Evolutionary conservation across 192 early-diverging fungal genomes (phyloP).

Genomic region (Podila verticillata): DNA sequence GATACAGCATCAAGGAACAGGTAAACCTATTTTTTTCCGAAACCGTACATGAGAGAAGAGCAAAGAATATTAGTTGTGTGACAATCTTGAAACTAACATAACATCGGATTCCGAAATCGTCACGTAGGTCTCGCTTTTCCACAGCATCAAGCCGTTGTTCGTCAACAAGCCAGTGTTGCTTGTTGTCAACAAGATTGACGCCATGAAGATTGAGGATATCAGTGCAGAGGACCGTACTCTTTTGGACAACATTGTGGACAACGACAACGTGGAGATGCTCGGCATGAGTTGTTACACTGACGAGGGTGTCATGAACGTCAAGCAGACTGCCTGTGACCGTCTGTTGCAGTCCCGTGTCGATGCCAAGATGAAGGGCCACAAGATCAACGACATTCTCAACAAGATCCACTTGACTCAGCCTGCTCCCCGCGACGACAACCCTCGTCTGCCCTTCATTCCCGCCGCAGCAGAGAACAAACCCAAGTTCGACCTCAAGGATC

Average conservation of each 20-base stretch:
- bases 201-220: slow-evolving; percentile 82
- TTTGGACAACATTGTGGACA: slow-evolving; percentile 76
- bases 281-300: slow-evolving; percentile 94
- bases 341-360: slow-evolving; percentile 93
- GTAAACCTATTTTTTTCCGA: slow-evolving; percentile 15
- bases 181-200: slow-evolving; percentile 97
- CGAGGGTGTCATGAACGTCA: slow-evolving; percentile 96
- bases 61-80: too few species aligned
- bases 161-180: slow-evolving; percentile 97
- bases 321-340: slow-evolving; percentile 93
- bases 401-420: slow-evolving; percentile 96
- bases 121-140: slow-evolving; percentile 75
- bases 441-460: slow-evolving; percentile 87
- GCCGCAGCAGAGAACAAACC: slow-evolving; percentile 69
- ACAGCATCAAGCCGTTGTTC: slow-evolving; percentile 97
- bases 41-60: not conserved
- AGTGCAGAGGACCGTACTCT: slow-evolving; percentile 73
- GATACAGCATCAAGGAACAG: slow-evolving; percentile 95
- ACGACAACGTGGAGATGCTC: slow-evolving; percentile 76
- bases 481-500: slow-evolving; percentile 85
- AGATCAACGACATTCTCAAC: slow-evolving; percentile 93
- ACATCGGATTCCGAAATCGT: not conserved
- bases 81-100: not conserved
- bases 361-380: slow-evolving; percentile 91
- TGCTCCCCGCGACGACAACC: slow-evolving; percentile 81